Evolutionary conservation across 352 stramenopile genomes (phyloP).

Genomic region (Hyaloperonospora arabidopsidis): DNA sequence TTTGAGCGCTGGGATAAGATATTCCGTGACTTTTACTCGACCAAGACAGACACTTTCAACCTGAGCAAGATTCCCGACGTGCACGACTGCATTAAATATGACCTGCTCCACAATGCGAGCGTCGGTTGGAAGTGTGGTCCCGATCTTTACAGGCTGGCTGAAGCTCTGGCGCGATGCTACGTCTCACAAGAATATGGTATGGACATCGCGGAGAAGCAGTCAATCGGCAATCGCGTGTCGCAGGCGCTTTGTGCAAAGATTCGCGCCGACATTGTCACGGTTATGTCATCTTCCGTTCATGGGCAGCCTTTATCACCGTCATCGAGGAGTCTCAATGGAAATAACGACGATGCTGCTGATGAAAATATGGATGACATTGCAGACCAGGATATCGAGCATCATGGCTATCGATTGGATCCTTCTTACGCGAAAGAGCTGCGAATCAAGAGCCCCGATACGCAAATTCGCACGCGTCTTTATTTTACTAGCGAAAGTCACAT

Average conservation of each 20-base stretch:
- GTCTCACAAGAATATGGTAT: constrained; percentile 96
- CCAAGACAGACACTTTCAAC: constrained; percentile 87
- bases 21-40: constrained; percentile 91
- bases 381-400: constrained; percentile 74
- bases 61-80: constrained; percentile 96
- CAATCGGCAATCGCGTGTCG: constrained; percentile 94
- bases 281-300: constrained; percentile 54
- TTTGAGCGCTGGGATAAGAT: constrained; percentile 92
- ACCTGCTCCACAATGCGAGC: constrained; percentile 96
- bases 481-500: constrained; percentile 99
- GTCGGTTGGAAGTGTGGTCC: constrained; percentile 81
- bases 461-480: constrained; percentile 95
- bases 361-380: constrained; percentile 15
- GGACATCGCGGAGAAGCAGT: constrained; percentile 88
- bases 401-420: constrained; percentile 83
- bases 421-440: constrained; percentile 88
- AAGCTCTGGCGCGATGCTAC: constrained; percentile 94
- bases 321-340: constrained; percentile 21
- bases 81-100: constrained; percentile 97
- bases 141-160: constrained; percentile 91
- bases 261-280: constrained; percentile 84
- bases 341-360: constrained; percentile 21
- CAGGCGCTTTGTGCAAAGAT: constrained; percentile 98
- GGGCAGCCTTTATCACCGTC: constrained; percentile 23
- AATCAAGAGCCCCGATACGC: constrained; percentile 89